Percentiles rank a stretch among this genome's conserved stretches.
Conservation (phyloP, 139 green algal species). For the Pleodorina starrii region DNA sequence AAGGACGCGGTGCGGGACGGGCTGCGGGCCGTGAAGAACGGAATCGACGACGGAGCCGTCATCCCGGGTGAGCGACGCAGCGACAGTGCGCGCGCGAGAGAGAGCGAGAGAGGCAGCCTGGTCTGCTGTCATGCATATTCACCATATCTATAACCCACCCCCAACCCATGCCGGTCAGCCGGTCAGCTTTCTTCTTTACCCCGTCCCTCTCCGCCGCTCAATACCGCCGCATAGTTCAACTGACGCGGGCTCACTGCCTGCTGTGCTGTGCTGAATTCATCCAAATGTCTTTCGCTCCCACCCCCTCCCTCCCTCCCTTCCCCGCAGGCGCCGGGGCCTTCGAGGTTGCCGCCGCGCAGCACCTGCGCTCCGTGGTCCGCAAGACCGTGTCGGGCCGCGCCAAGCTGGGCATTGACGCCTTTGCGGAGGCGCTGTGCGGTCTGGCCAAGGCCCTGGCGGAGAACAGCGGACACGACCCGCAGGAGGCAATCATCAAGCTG, state of each 20-base stretch:
- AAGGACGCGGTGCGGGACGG: slow-evolving; percentile 99
- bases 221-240: no score
- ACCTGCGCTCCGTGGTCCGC: slow-evolving; percentile 77
- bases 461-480: slow-evolving; percentile 94
- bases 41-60: slow-evolving; percentile 87
- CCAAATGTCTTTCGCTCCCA: not conserved
- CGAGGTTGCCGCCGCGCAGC: slow-evolving; percentile 89
- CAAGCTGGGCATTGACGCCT: slow-evolving; percentile 96
- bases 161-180: no score
- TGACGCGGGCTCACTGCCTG: no score
- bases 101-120: no score
- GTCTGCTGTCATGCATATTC: no score
- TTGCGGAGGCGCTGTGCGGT: slow-evolving; percentile 96
- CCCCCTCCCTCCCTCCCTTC: not conserved
- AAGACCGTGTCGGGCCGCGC: slow-evolving; percentile 74
- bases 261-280: no score
- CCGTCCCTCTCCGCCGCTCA: no score
- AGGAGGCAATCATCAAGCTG: slow-evolving; percentile 89
- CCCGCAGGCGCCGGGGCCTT: slow-evolving; percentile 90
- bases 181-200: no score
- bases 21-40: slow-evolving; percentile 97
- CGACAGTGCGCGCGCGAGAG: no score
- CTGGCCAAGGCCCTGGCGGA: slow-evolving; percentile 97
- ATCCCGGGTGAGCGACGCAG: slow-evolving; percentile 69
- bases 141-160: no score